phyloP scores from a whole-genome alignment of 2,329 filamentous ascomycete species.

The Conoideocrella luteorostrata region DNA sequence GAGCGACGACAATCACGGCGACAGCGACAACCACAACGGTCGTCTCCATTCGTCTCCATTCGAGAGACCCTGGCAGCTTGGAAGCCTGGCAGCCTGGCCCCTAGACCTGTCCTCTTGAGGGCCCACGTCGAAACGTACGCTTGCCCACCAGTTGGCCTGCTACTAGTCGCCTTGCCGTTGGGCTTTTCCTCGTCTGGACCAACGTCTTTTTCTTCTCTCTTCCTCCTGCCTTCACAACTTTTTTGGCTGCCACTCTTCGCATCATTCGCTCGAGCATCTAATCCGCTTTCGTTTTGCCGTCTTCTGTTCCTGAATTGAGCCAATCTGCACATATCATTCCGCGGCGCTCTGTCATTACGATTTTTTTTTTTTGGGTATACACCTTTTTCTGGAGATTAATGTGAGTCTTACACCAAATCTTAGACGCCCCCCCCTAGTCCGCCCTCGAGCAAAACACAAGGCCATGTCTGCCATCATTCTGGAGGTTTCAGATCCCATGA shows the following conservation, averaged over 20 bases:
- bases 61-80: no score
- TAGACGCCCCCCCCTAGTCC: constrained; percentile 16
- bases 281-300: background rate
- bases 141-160: constrained; percentile 3
- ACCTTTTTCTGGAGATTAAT: constrained; percentile 25
- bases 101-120: background rate
- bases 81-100: background rate
- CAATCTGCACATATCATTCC: background rate
- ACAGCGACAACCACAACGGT: no score
- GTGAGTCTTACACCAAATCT: constrained; percentile 21
- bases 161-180: constrained; percentile 6
- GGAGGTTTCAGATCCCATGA: background rate
- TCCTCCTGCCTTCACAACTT: background rate
- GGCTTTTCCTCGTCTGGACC: constrained; percentile 2
- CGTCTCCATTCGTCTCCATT: no score
- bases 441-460: constrained; percentile 11
- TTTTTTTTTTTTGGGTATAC: background rate
- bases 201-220: constrained; percentile 1
- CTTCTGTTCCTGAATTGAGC: constrained; percentile 1
- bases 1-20: no score
- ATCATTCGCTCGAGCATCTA: constrained; percentile 3
- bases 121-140: constrained; percentile 5
- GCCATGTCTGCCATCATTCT: background rate
- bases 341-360: background rate
- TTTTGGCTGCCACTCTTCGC: background rate